Percentiles rank a stretch among this genome's conserved stretches.
phyloP scores from a whole-genome alignment of 768 basidiomycete species.

The Pisolithus albus region DNA sequence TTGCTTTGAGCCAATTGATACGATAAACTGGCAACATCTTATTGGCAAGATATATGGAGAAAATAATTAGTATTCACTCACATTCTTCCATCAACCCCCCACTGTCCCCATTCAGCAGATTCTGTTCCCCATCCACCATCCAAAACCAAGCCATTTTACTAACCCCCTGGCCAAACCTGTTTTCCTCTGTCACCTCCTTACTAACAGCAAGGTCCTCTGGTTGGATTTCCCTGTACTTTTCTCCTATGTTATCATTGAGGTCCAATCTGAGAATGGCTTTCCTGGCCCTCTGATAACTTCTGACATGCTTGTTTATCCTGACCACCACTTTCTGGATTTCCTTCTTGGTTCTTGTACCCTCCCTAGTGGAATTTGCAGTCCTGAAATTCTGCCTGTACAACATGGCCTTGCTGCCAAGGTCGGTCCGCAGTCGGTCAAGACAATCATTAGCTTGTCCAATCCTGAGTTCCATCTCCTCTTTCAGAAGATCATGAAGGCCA shows the following conservation, averaged over 20 bases:
- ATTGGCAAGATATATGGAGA: background rate
- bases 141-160: background rate
- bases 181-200: background rate
- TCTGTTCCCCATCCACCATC: too few relatives aligned
- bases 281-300: background rate
- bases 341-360: constrained; percentile 1
- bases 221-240: background rate
- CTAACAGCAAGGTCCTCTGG: background rate
- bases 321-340: background rate
- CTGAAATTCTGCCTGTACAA: background rate
- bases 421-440: background rate
- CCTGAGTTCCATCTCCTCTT: constrained; percentile 1
- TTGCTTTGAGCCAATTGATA: constrained; percentile 8
- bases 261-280: background rate
- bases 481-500: background rate
- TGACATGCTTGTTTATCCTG: background rate
- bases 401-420: constrained; percentile 2
- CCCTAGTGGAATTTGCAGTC: background rate
- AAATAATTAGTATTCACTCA: background rate
- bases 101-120: background rate
- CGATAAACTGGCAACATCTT: constrained; percentile 4
- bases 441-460: constrained; percentile 3
- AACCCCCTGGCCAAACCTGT: background rate
- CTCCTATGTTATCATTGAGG: background rate
- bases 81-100: background rate